Conservation (phyloP, 192 early-diverging fungal genomes). For the Linnemannia exigua region DNA sequence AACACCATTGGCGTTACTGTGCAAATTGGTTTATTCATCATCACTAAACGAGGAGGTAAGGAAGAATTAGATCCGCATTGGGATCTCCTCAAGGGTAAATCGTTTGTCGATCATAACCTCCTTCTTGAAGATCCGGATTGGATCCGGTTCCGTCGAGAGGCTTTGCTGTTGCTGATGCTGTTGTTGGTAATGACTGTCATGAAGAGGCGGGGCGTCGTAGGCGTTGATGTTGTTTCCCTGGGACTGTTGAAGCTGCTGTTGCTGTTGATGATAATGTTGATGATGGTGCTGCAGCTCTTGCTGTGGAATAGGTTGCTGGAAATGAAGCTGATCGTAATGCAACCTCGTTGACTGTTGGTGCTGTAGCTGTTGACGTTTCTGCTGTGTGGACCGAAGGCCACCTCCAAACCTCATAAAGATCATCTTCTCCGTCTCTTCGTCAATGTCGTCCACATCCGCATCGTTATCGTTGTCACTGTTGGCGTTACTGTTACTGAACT, state of each 20-base stretch:
- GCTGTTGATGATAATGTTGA: conserved; percentile 3
- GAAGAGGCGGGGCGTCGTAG: background rate
- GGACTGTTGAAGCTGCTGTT: background rate
- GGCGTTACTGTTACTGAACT: background rate
- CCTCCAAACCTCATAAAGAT: conserved; percentile 37
- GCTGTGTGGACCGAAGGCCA: background rate
- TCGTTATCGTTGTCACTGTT: background rate
- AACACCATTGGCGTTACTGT: background rate
- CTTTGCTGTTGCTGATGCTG: conserved; percentile 1
- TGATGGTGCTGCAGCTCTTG: background rate
- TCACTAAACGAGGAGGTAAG: background rate
- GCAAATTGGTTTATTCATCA: background rate
- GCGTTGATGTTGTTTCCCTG: background rate
- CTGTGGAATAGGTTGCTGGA: background rate
- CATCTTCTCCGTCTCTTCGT: conserved; percentile 19
- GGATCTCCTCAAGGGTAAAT: conserved; percentile 42
- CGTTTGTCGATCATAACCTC: conserved; percentile 42
- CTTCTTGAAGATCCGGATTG: conserved; percentile 19
- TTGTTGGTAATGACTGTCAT: background rate
- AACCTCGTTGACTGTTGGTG: background rate
- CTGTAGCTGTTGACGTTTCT: background rate
- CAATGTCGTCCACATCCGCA: conserved; percentile 27
- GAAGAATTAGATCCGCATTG: conserved; percentile 21
- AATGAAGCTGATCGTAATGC: background rate
- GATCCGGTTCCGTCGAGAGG: conserved; percentile 6